phyloP scores from a whole-genome alignment of 176 grass and related monocot genomes.

The Hordeum marinum region DNA sequence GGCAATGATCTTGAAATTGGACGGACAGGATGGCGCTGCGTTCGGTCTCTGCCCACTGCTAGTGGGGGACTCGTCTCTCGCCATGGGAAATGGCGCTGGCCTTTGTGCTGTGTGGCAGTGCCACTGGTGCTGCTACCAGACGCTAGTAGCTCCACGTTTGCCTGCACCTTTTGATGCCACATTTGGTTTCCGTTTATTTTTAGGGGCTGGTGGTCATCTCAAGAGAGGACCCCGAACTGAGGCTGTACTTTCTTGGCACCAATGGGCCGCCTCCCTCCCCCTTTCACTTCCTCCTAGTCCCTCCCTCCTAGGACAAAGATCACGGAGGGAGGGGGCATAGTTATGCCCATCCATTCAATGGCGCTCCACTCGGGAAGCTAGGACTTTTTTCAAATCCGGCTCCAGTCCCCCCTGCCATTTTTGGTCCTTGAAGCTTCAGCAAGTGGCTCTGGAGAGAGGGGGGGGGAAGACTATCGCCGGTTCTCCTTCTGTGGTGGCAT shows the following conservation, averaged over 20 bases:
- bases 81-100: constrained; percentile 51
- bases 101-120: constrained; percentile 11
- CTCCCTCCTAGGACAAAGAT: constrained; percentile 29
- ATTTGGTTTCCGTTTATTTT: constrained; percentile 32
- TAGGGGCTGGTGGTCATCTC: constrained; percentile 30
- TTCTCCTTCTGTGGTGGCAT: background rate
- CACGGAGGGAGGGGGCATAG: constrained; percentile 17
- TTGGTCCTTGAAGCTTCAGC: constrained; percentile 23
- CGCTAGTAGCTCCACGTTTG: constrained; percentile 7
- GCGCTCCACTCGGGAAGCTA: constrained; percentile 21
- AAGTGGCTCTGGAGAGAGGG: background rate
- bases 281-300: background rate
- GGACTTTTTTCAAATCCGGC: constrained; percentile 35
- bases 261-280: constrained; percentile 16
- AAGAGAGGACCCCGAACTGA: constrained; percentile 29
- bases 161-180: constrained; percentile 53
- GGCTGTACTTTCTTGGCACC: constrained; percentile 42
- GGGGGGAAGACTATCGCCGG: no score
- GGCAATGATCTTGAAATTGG: constrained; percentile 10
- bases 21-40: constrained; percentile 42
- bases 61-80: constrained; percentile 30
- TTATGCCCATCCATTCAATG: constrained; percentile 41
- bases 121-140: background rate
- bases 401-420: constrained; percentile 6
- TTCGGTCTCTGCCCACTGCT: constrained; percentile 30